Evolutionary conservation across 257 asterid genomes (phyloP).

Genomic region (Jasminum sambac): DNA sequence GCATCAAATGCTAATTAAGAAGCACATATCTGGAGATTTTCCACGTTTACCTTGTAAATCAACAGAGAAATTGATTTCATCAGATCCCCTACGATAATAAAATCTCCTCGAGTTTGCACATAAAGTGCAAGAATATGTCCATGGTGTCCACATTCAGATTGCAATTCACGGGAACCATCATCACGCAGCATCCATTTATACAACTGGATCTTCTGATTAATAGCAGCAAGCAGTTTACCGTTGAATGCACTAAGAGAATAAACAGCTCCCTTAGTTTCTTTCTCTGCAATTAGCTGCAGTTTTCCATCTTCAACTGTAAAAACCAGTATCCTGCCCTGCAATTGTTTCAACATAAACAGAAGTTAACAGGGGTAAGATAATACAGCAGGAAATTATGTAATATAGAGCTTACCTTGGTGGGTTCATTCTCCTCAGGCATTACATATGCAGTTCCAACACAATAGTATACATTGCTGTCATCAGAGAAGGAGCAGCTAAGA

Average conservation of each 20-base stretch:
- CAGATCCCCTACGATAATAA: conserved; percentile 93
- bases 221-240: conserved; percentile 96
- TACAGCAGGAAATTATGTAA: not conserved
- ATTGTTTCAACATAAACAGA: conserved; percentile 17
- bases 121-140: conserved; percentile 97
- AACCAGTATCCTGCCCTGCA: conserved; percentile 91
- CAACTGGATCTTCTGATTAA: conserved; percentile 93
- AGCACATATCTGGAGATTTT: not conserved
- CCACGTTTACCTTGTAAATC: conserved; percentile 74
- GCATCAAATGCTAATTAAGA: conserved; percentile 7
- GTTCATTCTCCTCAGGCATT: conserved; percentile 94
- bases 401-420: conserved; percentile 62
- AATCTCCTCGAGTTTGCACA: conserved; percentile 97
- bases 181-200: conserved; percentile 96
- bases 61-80: conserved; percentile 94
- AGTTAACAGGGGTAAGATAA: not conserved
- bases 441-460: conserved; percentile 97
- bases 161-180: conserved; percentile 88
- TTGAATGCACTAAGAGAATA: conserved; percentile 91
- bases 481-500: conserved; percentile 95
- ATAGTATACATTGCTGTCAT: conserved; percentile 80
- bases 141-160: conserved; percentile 96
- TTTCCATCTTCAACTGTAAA: conserved; percentile 96
- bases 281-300: conserved; percentile 86
- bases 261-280: conserved; percentile 97